Base-by-base conservation (phyloP, 176 grass and related monocot genomes). In the Oryza coarctata region DNA sequence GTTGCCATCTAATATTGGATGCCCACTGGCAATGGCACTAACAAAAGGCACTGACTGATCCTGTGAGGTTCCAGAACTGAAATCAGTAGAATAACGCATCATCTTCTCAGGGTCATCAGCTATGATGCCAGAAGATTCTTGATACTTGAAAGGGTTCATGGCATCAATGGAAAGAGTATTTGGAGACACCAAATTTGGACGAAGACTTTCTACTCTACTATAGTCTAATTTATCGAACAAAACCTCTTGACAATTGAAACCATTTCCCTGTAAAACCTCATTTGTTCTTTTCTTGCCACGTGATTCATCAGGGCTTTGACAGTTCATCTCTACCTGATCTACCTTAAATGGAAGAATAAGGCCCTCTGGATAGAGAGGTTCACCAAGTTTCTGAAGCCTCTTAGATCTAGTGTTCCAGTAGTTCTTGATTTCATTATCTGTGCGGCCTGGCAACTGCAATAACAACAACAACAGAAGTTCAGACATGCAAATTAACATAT, bases 351-450 rank as follows among this genome's bases (percentile, higher is more conserved):
- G 12, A 15, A 0, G 12, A 15, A 0, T 15, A 45, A 45, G 2
- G 60, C 76, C 27, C 22, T 87, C 64, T 70, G 93, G 93, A 80
- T 94, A 94, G 18, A 92, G 34, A 29, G 82, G 87, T 23, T 86
- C 71, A 73, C 82, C 85, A 63, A 65, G 32, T 83, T 75, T 88
- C n/a, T 69, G 23, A 52, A 74, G 70, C 47, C 87, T 89, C 61
- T 94, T 94, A n/a, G 15, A 32, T 57, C 93, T 83, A 3, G 93
- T 94, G 66, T 94, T 94, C 93, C 93, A 94, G 32, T 55, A 94
- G 71, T 94, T 94, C 6, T 94, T 94, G 34, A 94, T 94, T 70
- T 94, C 93, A 78, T 94, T 94, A 70, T 94, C 93, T 20, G 93
- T 94, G 6, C 93, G 93, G 14, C 93, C 93, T 69, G 87, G 84